Base-by-base conservation (phyloP, 495 filamentous ascomycete genomes). In the Penicillium desertorum region DNA sequence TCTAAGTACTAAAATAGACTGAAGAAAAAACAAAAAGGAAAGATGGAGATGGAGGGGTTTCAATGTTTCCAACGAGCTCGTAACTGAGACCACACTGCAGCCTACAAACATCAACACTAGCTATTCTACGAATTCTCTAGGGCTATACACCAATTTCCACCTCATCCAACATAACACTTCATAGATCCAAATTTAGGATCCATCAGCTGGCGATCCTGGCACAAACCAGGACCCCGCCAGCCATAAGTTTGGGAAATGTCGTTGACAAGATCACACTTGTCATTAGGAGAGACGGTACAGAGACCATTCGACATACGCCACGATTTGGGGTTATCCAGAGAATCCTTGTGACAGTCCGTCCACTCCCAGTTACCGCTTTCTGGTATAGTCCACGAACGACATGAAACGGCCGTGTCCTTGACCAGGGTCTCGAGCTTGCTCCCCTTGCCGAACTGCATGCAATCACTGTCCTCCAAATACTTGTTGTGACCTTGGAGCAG, bases 271-370 rank as follows among this genome's bases (percentile, higher is more conserved):
- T 55, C 53, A 11, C 53, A 55, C 1, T 27, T 5, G 4, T 19
- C 5, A 20, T 45, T 45, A 23, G 14, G 12, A 39, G 16, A 16
- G 16, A 55, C 52, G 1, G 42, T 45, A 16, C 52, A 55, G 20
- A 55, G 32, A 30, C 61, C 61, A 32, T 46, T 42, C 12, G n/a
- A 29, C 19, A 64, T 55, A 11, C n/a, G 19, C 41, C 45, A 58
- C 2, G 62, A 58, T 7, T 19, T 27, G 12, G 59, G 54, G 10
- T 20, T 11, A 9, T 12, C 19, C 30, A 57, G 4, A 8, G 14
- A 3, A 36, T 20, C 52, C 0, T 17, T 11, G 25, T 44, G 42
- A 39, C 62, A 65, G 20, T 39, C 10, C 19, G 1, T 19, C 30
- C 17, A 51, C 8, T 36, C 45, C 45, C 2, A 39, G 9, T 39